Evolutionary conservation across 2,329 filamentous ascomycete genomes (phyloP), one percentile per base, ranked within the genome.

Genomic region (Ophiobolus disseminans): DNA sequence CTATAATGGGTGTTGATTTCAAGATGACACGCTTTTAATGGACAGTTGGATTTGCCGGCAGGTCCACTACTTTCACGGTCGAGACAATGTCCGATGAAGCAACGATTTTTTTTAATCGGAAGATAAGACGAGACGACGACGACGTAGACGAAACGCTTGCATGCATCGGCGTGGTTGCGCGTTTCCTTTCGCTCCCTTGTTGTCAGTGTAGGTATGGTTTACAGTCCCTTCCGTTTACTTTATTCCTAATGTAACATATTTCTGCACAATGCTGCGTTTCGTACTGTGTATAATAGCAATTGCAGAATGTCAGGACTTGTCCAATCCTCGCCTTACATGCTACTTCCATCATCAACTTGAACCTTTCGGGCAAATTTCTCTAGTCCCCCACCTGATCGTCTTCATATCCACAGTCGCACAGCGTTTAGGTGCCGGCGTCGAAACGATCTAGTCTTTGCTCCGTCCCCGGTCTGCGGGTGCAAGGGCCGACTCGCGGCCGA

Each of bases 31-130:
- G 25, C 16, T 40, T 43, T 45, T 50, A 20, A 38, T 40, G 45
- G 36, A 39, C 16, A 40, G 28, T 39, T 26, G 22, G 40, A 45
- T 43, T 45, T 56, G 56, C 56, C 40, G 57, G 57, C 54, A 52
- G 49, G 56, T 45, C 37, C 30, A 34, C 23, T 46, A 44, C 37
- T 5, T 53, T 54, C 40, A 48, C 28, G 14, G 30, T 50, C 45
- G 48, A 50, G 31, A 48, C 23, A 40, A 50, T 19, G 34, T 38
- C 51, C 30, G 39, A 56, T 22, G 48, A 57, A 50, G 48, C 48
- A 53, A 58, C 53, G 48, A 55, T 58, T 50, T n/a, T 13, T 21
- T 19, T 23, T 32, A 32, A 11, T 32, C n/a, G n/a, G n/a, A n/a
- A n/a, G n/a, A 20, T 17, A 28, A 37, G 34, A 49, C 23, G 45